Evolutionary conservation across 352 stramenopile species (phyloP).

Genomic region (Pythium plurisporium): DNA sequence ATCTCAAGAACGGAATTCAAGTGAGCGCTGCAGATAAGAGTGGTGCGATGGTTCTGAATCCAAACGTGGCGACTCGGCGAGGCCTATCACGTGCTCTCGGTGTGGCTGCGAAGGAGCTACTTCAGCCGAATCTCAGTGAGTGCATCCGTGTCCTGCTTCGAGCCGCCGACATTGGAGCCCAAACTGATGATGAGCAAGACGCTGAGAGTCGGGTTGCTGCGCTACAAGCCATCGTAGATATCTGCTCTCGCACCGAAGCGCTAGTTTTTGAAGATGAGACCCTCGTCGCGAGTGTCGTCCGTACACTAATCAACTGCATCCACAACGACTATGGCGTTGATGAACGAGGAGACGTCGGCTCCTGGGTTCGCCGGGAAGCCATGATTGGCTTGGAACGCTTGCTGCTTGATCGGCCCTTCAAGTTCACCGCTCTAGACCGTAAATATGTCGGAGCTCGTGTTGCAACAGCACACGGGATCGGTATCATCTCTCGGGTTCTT

Average conservation of each 20-base stretch:
- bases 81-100: slow-evolving; percentile 68
- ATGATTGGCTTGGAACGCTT: slow-evolving; percentile 90
- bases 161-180: slow-evolving; percentile 38
- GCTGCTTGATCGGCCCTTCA: slow-evolving; percentile 36
- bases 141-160: slow-evolving; percentile 37
- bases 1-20: slow-evolving; percentile 44
- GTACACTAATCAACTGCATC: slow-evolving; percentile 80
- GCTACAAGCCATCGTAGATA: slow-evolving; percentile 85
- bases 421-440: slow-evolving; percentile 14
- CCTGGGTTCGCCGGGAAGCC: slow-evolving; percentile 94
- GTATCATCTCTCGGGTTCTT: slow-evolving; percentile 37
- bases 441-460: slow-evolving; percentile 31
- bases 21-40: slow-evolving; percentile 13
- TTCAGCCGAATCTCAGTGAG: slow-evolving; percentile 27
- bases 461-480: slow-evolving; percentile 37
- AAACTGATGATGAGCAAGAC: slow-evolving; percentile 77
- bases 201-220: slow-evolving; percentile 95
- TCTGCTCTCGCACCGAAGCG: slow-evolving; percentile 52
- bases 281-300: slow-evolving; percentile 61
- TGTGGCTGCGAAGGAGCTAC: slow-evolving; percentile 32
- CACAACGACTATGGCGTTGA: slow-evolving; percentile 95
- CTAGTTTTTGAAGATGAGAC: slow-evolving; percentile 3
- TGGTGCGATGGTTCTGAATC: slow-evolving; percentile 30
- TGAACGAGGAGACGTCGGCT: slow-evolving; percentile 97
- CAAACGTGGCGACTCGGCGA: slow-evolving; percentile 87